A percentile compares a stretch with the other conserved stretches of the same genome.
phyloP scores from a whole-genome alignment of 1,284 basidiomycete species.

The Ganoderma multipileum region DNA sequence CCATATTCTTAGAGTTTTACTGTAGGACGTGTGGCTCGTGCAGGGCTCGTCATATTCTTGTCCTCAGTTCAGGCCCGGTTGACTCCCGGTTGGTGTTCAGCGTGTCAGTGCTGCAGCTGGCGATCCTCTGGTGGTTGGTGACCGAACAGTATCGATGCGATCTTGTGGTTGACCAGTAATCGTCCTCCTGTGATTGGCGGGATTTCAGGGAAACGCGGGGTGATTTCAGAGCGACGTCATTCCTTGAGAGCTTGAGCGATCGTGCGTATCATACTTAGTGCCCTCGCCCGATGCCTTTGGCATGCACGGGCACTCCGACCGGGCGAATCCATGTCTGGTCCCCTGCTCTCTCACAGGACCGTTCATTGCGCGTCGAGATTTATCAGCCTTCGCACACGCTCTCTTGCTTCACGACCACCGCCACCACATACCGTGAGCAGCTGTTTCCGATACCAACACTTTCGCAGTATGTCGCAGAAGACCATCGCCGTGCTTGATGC shows the following conservation, averaged over 20 bases:
- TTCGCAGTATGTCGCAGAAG: constrained; percentile 49
- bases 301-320: background rate
- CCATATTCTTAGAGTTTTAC: background rate
- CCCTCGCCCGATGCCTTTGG: constrained; percentile 2
- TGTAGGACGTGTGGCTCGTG: background rate
- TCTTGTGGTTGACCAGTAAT: constrained; percentile 5
- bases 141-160: background rate
- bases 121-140: background rate
- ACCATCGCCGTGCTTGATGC: constrained; percentile 72
- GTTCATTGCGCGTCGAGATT: constrained; percentile 7
- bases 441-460: background rate
- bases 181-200: constrained; percentile 3
- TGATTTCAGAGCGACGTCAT: constrained; percentile 5
- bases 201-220: background rate
- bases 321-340: constrained; percentile 16
- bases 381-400: constrained; percentile 14
- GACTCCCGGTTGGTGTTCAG: background rate
- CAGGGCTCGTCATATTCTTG: background rate
- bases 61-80: background rate
- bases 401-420: constrained; percentile 22
- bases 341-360: constrained; percentile 25
- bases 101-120: background rate
- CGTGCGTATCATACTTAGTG: constrained; percentile 15
- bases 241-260: constrained; percentile 2
- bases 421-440: background rate